Base-by-base conservation (phyloP, 2,329 filamentous ascomycete genomes). In the Zasmidium angulare region DNA sequence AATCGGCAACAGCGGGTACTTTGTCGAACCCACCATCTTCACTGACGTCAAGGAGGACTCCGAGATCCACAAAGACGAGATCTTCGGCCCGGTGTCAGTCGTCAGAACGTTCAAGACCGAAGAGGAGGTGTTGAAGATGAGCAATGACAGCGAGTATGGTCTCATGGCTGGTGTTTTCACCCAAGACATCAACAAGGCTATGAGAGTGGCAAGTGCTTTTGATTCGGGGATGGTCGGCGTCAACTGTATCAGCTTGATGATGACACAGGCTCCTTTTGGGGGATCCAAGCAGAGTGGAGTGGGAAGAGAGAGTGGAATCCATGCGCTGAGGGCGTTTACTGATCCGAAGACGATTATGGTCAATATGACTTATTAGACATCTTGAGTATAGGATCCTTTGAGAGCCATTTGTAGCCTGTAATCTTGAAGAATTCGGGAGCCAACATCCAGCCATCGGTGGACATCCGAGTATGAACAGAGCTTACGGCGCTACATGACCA, bases 71-170 rank as follows among this genome's bases (percentile, higher is more conserved):
- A 58, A 46, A 20, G 46, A 50, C 19, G 40, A 55, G 21, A 55
- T 49, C 1, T 96, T 96, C 68, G 90, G 89, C 0, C 90, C 91
- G 0, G 85, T 84, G 0, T 89, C 92, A 1, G 86, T 85, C n/a
- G 70, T 95, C n/a, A 82, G 88, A 14, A 79, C 82, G 22, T 81
- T 93, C 31, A 80, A 74, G 14, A 66, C 69, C 2, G 72, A 76
- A 56, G 65, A 69, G n/a, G 74, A 75, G 55, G 71, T 77, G 43
- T 61, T 76, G 2, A 68, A 69, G 52, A 57, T 62, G 21, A 56
- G 53, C 21, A 53, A 56, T 26, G 36, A 55, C 29, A 55, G 88
- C 1, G 88, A 91, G 51, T 95, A 92, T 71, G 91, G 90, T 2
- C 81, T 96, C 12, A 79, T 81, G 3, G 82, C 85, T 3, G 83